Base-by-base conservation (phyloP, 495 filamentous ascomycete species). In the Penicillium macrosclerotiorum region DNA sequence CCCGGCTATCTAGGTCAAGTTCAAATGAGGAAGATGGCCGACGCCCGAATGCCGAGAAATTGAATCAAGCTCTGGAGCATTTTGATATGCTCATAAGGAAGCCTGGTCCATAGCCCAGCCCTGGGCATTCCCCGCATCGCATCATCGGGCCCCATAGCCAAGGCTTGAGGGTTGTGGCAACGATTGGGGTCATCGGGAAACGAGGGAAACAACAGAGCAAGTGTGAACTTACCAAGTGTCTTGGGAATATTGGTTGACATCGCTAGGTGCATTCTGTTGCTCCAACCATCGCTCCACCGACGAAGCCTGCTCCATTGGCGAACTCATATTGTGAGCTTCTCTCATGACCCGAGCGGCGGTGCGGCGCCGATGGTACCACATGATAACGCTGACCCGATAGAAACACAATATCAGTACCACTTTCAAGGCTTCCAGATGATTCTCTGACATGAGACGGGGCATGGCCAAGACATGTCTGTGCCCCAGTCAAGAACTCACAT, bases 111-210 rank as follows among this genome's bases (percentile, higher is more conserved):
- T 36, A 9, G 48, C 49, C 59, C 38, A 59, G 52, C 45, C 42
- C 54, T 62, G 35, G 45, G 47, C 50, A 30, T 63, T 61, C 62
- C 56, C 64, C 64, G 59, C 62, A 64, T 51, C 49, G 49, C 47
- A 55, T 56, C 55, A 55, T 54, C 29, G 27, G 29, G 37, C 23
- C 42, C 22, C 41, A 47, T 7, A 27, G 54, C 55, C 67, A 64
- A 66, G 55, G 53, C 26, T 36, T 27, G n/a, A 19, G 23, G 38
- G 35, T 46, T 16, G 23, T n/a, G 32, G 41, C 38, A 20, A n/a
- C 17, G 19, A 4, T 9, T 2, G 12, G 14, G 13, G 12, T n/a
- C n/a, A 22, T 44, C 14, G 20, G 35, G 19, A 18, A 26, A 30
- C 16, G 8, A 14, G 34, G 37, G 32, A 51, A 27, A 16, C 8